A percentile compares a stretch with the other conserved stretches of the same genome.
phyloP scores from a whole-genome alignment of 1,139 yeast genomes.

The Pichia sp. region DNA sequence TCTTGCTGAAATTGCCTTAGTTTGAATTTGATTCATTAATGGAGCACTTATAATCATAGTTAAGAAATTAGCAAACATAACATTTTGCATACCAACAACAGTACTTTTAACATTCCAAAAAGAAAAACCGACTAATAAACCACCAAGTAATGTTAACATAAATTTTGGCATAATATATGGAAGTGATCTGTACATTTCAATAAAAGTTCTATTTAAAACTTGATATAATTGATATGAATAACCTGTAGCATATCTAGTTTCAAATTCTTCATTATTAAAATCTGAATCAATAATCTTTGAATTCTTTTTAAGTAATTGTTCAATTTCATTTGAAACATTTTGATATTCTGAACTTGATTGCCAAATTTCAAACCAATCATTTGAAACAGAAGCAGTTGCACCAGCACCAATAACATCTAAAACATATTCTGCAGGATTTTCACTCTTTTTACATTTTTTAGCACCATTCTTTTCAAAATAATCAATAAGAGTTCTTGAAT shows the following conservation, averaged over 20 bases:
- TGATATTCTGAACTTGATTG: conserved; percentile 4
- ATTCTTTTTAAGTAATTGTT: conserved; percentile 19
- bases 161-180: conserved; percentile 42
- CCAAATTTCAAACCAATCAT: conserved; percentile 46
- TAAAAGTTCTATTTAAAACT: conserved; percentile 37
- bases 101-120: conserved; percentile 31
- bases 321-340: conserved; percentile 23
- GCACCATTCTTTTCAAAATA: conserved; percentile 52
- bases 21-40: conserved; percentile 51
- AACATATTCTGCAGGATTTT: conserved; percentile 52
- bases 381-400: conserved; percentile 38
- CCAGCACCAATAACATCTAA: conserved; percentile 56
- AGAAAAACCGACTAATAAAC: conserved; percentile 43
- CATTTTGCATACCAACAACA: conserved; percentile 47
- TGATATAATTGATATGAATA: conserved; percentile 35
- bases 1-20: conserved; percentile 47
- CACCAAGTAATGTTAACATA: conserved; percentile 29
- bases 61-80: conserved; percentile 47
- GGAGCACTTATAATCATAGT: conserved; percentile 46
- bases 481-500: conserved; percentile 38
- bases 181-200: conserved; percentile 45
- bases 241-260: conserved; percentile 33
- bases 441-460: conserved; percentile 41
- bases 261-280: conserved; percentile 31
- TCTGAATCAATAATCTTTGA: conserved; percentile 26